These are phyloP conservation scores for Arthrobotrys iridis DNA, from an alignment of 2,329 filamentous ascomycete species.

Conservation along the genomic window DNA sequence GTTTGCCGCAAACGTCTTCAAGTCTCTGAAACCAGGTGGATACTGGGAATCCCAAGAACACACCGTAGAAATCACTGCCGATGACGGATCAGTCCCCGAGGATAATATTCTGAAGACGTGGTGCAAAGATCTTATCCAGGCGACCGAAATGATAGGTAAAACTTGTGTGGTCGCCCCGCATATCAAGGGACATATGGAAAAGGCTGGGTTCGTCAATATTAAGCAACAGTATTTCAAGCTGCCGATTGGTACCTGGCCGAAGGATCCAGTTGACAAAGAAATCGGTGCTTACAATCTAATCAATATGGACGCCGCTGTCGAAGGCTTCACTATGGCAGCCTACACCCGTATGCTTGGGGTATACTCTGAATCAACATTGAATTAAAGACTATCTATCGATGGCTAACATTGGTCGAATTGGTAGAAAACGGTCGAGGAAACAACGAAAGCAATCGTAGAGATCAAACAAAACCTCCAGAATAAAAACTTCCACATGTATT, in stretches of 20 bases:
- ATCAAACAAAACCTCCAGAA: constrained; percentile 46
- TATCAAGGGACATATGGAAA: constrained; percentile 58
- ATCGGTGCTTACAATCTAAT: constrained; percentile 62
- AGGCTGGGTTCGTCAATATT: constrained; percentile 60
- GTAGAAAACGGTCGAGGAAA: constrained; percentile 17
- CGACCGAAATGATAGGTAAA: constrained; percentile 31
- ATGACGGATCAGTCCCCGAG: constrained; percentile 52
- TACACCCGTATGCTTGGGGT: constrained; percentile 34
- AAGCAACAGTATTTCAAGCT: constrained; percentile 57
- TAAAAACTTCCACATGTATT: constrained; percentile 47
- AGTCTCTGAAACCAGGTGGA: constrained; percentile 65
- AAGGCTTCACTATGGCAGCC: constrained; percentile 9
- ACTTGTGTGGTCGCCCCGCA: constrained; percentile 55
- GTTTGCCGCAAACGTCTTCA: constrained; percentile 66
- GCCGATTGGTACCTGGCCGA: constrained; percentile 60
- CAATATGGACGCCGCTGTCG: constrained; percentile 55
- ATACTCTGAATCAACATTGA: not conserved
- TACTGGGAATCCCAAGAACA: constrained; percentile 60
- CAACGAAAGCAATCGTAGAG: not conserved
- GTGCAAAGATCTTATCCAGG: constrained; percentile 17
- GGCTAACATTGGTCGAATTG: not conserved
- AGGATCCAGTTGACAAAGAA: constrained; percentile 65
- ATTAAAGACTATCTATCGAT: not conserved
- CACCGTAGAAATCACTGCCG: constrained; percentile 54
- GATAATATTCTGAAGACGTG: constrained; percentile 43